Evolutionary conservation across 2,329 filamentous ascomycete species (phyloP).

Genomic region (Ophiocordyceps australis): DNA sequence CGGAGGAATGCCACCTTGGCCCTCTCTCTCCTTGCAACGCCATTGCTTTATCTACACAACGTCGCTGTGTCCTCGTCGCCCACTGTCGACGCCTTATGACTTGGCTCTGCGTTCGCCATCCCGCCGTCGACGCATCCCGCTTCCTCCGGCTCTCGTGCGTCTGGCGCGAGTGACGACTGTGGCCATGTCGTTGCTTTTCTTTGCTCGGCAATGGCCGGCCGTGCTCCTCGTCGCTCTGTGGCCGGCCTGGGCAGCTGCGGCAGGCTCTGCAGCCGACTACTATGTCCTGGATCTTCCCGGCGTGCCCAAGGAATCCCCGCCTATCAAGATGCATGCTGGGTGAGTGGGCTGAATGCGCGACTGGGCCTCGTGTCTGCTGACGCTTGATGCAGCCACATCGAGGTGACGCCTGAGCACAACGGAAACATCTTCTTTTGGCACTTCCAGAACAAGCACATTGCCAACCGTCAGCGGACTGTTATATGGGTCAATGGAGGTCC

Average conservation of each 20-base stretch:
- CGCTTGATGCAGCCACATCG: constrained; percentile 76
- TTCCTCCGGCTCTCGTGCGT: not conserved
- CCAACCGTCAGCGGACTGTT: constrained; percentile 74
- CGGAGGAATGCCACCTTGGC: constrained; percentile 1
- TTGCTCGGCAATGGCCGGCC: constrained; percentile 10
- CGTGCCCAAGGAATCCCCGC: constrained; percentile 49
- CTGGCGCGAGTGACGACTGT: no score
- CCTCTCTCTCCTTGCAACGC: not conserved
- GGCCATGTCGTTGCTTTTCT: constrained; percentile 3
- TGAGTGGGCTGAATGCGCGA: constrained; percentile 25
- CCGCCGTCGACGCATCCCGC: not conserved
- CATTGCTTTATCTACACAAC: not conserved
- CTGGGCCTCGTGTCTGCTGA: not conserved
- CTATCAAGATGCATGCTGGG: constrained; percentile 97
- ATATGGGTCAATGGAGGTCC: constrained; percentile 96
- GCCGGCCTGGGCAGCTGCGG: constrained; percentile 13
- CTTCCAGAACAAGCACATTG: constrained; percentile 88
- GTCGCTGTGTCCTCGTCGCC: no score
- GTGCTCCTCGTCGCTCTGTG: constrained; percentile 21
- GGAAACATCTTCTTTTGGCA: constrained; percentile 99
- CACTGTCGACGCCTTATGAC: no score
- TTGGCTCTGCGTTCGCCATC: not conserved
- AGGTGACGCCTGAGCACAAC: constrained; percentile 68
- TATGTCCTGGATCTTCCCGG: constrained; percentile 77
- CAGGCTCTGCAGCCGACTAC: constrained; percentile 49